phyloP scores from a whole-genome alignment of 2,329 filamentous ascomycete species.

The Pseudocercospora vitis region DNA sequence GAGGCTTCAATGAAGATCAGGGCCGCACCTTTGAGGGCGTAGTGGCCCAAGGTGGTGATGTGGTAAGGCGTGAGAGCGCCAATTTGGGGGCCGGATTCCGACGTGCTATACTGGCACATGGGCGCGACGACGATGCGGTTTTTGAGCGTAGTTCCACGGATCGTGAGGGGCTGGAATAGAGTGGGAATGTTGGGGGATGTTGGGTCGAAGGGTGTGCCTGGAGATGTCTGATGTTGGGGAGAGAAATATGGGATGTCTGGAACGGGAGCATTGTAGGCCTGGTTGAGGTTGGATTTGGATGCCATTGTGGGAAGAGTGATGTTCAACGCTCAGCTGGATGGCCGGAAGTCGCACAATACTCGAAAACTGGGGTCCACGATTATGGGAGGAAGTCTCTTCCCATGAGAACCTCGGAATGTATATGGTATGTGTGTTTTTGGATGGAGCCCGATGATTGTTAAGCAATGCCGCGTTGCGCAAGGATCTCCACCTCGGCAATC shows the following conservation, averaged over 20 bases:
- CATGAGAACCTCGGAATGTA: too few relatives aligned
- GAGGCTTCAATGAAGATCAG: constrained; percentile 78
- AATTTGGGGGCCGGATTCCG: constrained; percentile 48
- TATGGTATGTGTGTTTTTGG: too few relatives aligned
- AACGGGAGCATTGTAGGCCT: constrained; percentile 44
- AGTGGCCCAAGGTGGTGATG: constrained; percentile 76
- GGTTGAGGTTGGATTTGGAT: constrained; percentile 8
- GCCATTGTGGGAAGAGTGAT: constrained; percentile 16
- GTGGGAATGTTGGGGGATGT: constrained; percentile 56
- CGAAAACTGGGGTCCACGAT: too few relatives aligned
- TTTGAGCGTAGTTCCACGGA: constrained; percentile 60
- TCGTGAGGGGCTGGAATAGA: constrained; percentile 57
- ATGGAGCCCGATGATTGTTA: neutral
- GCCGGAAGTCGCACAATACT: too few relatives aligned
- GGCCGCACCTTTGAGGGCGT: constrained; percentile 70
- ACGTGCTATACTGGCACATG: constrained; percentile 66
- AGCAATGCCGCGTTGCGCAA: neutral
- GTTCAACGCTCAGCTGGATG: too few relatives aligned
- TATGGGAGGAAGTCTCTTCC: too few relatives aligned
- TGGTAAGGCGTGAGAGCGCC: constrained; percentile 80
- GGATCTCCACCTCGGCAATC: neutral
- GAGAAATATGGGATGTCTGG: constrained; percentile 50
- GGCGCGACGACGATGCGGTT: constrained; percentile 64
- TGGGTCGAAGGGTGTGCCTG: constrained; percentile 47
- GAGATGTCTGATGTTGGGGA: constrained; percentile 44